Evolutionary conservation across 306 rosid genomes (phyloP), one percentile per base, ranked within the genome.

Genomic region (Senna tora): DNA sequence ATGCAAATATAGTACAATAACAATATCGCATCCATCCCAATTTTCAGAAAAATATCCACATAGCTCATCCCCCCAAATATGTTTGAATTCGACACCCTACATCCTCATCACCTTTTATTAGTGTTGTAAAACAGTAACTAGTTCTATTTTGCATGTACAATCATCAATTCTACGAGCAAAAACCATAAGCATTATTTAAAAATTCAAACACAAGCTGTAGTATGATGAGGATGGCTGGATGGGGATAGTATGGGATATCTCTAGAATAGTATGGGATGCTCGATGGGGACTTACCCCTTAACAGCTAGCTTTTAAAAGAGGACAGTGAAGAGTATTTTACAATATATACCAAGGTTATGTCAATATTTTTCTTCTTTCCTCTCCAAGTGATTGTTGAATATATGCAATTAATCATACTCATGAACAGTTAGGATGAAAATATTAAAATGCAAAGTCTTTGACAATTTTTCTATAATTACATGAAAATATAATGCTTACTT

Each of bases 401-500:
- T 9, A 20, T n/a, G 14, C 22, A 32, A 33, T 3, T 32, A 58
- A 32, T 58, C 22, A 58, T 33, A 15, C 32, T 6, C 19, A 16
- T 16, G n/a, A 9, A 25, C 46, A 60, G 22, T 32, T 36, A 43
- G 69, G 52, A 50, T 0, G 3, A 45, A 49, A 47, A 15, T 13
- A 30, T 8, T n/a, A 20, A 7, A 28, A 28, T 43, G 30, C 30
- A 25, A 25, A 25, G 30, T 25, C 3, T 25, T 1, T 25, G 30
- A 25, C 30, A 25, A 25, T 3, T 25, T 25, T 25, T 25, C 30
- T 25, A 25, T 8, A 22, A 8, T 46, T 20, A n/a, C 59, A 41
- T 52, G 46, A 30, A 59, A 65, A 56, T 14, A 15, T 32, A 1
- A 59, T 58, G 42, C 84, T 79, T 79, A 83, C 87, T 88, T 69